Evolutionary conservation across 352 stramenopile genomes (phyloP).

Genomic region (Globisporangium radiosum): DNA sequence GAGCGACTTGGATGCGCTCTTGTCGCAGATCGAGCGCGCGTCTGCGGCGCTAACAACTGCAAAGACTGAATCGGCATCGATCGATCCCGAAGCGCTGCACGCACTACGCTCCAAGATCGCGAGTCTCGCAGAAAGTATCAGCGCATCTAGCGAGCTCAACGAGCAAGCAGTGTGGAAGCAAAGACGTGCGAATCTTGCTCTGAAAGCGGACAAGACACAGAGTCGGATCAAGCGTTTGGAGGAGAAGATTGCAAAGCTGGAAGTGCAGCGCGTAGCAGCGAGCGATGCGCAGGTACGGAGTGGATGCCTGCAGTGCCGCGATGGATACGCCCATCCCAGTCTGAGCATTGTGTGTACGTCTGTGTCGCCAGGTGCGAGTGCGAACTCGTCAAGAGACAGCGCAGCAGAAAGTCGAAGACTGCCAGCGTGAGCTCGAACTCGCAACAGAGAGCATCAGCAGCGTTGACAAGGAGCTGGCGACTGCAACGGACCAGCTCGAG

Average conservation of each 20-base stretch:
- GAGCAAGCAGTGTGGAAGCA: background rate
- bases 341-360: background rate
- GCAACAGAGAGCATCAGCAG: background rate
- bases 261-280: background rate
- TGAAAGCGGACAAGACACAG: background rate
- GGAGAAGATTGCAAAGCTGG: conserved; percentile 1
- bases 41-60: background rate
- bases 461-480: background rate
- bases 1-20: background rate
- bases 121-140: no score
- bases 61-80: background rate
- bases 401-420: background rate
- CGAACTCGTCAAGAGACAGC: background rate
- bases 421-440: background rate
- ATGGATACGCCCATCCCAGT: no score
- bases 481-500: background rate
- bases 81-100: background rate
- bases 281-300: background rate
- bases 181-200: background rate
- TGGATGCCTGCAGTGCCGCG: background rate
- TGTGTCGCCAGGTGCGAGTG: background rate
- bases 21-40: background rate
- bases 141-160: background rate
- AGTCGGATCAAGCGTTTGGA: background rate
- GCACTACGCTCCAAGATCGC: background rate